A percentile compares a stretch with the other conserved stretches of the same genome.
Conservation (phyloP, 73 alveolate species). For the Paramecium pentaurelia region DNA sequence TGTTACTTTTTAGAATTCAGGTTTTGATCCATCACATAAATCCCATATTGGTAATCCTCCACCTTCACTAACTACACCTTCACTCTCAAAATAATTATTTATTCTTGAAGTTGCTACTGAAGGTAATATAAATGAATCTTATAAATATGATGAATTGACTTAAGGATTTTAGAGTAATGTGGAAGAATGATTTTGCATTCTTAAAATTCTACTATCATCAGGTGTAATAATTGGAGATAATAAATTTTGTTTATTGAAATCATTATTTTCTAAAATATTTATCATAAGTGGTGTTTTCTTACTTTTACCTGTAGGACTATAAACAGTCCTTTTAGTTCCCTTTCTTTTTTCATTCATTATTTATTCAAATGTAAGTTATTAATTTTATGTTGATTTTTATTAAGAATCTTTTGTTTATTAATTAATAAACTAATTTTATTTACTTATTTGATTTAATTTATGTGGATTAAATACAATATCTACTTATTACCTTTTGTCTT, state of each 20-base stretch:
- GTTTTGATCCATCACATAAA: not conserved
- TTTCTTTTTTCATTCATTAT: not conserved
- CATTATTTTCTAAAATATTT: not conserved
- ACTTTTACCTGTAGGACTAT: conserved; percentile 8
- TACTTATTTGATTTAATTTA: not conserved
- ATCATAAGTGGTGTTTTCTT: not conserved
- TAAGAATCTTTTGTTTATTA: not conserved
- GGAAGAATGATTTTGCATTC: not conserved
- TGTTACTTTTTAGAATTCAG: not conserved
- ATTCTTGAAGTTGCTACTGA: conserved; percentile 18
- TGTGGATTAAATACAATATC: not conserved
- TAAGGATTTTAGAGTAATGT: not conserved
- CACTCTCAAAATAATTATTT: conserved; percentile 14
- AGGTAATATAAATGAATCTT: not conserved
- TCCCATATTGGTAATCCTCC: conserved; percentile 41
- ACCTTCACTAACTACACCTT: conserved; percentile 23
- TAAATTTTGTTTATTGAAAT: not conserved
- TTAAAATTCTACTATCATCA: not conserved
- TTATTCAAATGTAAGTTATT: not conserved
- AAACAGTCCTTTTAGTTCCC: not conserved
- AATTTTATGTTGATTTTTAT: not conserved
- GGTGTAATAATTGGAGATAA: not conserved
- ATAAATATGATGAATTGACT: not conserved
- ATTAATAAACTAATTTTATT: not conserved
- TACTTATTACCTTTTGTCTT: not conserved